Evolutionary conservation across 2,329 filamentous ascomycete genomes (phyloP).

Genomic region (Camillea tinctor): DNA sequence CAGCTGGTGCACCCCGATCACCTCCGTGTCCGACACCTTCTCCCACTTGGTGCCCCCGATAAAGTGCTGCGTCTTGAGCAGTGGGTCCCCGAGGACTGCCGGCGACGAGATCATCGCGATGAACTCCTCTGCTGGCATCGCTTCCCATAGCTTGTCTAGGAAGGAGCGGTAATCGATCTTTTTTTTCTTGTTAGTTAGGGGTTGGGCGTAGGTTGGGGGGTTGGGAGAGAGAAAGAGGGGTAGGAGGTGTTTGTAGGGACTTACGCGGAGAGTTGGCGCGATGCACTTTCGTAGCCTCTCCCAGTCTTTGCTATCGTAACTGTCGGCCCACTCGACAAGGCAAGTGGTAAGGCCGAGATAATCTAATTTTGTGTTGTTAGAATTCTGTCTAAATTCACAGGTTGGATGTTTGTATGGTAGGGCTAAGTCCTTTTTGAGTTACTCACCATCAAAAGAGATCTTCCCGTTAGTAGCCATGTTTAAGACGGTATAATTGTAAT

Average conservation of each 20-base stretch:
- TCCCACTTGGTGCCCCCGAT: constrained; percentile 60
- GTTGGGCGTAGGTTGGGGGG: constrained; percentile 1
- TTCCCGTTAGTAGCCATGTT: constrained; percentile 13
- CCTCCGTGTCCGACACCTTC: constrained; percentile 55
- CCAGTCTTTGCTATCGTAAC: constrained; percentile 66
- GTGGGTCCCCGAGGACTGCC: constrained; percentile 58
- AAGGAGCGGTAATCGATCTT: constrained; percentile 71
- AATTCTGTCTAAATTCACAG: background rate
- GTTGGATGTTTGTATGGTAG: background rate
- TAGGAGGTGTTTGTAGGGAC: constrained; percentile 13
- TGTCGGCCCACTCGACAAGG: constrained; percentile 59
- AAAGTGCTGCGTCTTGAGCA: constrained; percentile 64
- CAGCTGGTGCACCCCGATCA: constrained; percentile 60
- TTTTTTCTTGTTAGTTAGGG: constrained; percentile 10
- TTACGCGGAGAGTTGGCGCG: constrained; percentile 55
- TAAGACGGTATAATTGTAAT: background rate
- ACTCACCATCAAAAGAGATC: constrained; percentile 27
- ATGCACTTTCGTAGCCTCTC: constrained; percentile 57
- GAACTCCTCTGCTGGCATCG: constrained; percentile 62
- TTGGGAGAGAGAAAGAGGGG: background rate
- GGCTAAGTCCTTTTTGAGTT: background rate
- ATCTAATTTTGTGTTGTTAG: constrained; percentile 18
- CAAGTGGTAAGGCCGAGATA: constrained; percentile 33
- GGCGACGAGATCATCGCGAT: constrained; percentile 57
- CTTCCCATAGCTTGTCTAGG: constrained; percentile 58